phyloP scores from a whole-genome alignment of 306 rosid genomes.

The Hippophae rhamnoides region DNA sequence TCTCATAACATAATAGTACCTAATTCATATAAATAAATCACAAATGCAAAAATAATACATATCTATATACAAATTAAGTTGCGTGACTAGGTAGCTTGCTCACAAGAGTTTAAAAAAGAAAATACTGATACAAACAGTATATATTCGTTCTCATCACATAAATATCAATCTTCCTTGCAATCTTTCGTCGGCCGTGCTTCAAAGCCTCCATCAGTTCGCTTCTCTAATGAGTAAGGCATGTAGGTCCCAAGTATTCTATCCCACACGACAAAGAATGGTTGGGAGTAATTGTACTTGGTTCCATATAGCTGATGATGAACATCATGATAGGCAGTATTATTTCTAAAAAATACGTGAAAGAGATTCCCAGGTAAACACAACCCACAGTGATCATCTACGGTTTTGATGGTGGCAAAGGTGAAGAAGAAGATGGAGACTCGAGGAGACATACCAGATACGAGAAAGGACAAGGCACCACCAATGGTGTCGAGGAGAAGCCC shows the following conservation, averaged over 20 bases:
- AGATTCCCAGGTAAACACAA: constrained; percentile 77
- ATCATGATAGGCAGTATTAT: constrained; percentile 85
- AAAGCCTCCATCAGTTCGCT: constrained; percentile 62
- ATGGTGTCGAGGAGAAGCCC: constrained; percentile 85
- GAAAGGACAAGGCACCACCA: constrained; percentile 73
- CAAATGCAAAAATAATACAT: too few relatives aligned
- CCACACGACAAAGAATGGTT: constrained; percentile 86
- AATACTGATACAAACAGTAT: too few relatives aligned
- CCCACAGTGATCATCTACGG: constrained; percentile 84
- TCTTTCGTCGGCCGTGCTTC: constrained; percentile 50
- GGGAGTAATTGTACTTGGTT: constrained; percentile 70
- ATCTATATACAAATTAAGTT: too few relatives aligned
- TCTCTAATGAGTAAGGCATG: constrained; percentile 69
- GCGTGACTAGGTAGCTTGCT: too few relatives aligned
- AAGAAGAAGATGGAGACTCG: constrained; percentile 67
- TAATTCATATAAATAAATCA: too few relatives aligned
- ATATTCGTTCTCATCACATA: too few relatives aligned
- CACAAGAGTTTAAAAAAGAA: too few relatives aligned
- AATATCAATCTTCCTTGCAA: neutral
- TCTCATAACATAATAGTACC: too few relatives aligned
- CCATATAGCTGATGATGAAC: constrained; percentile 90
- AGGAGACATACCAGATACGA: constrained; percentile 73
- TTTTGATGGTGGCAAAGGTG: constrained; percentile 70
- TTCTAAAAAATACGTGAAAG: constrained; percentile 64
- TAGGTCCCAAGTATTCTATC: constrained; percentile 72